Percentiles rank a stretch among this genome's conserved stretches.
These are phyloP conservation scores for Apiospora rasikravindrae DNA, from an alignment of 2,329 filamentous ascomycete genomes.

Conservation along the genomic window DNA sequence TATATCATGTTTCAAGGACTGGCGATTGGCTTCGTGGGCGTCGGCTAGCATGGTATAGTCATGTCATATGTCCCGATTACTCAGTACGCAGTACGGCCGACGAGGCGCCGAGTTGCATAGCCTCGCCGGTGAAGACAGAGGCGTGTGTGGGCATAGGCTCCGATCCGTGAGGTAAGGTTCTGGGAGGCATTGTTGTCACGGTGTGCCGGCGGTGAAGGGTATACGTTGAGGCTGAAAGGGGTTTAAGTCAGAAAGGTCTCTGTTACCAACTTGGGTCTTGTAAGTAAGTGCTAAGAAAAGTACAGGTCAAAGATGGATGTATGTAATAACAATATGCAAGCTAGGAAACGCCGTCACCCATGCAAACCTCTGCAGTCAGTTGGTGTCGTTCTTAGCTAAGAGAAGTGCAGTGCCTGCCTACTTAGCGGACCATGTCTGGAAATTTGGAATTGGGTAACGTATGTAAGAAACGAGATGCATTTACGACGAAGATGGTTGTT, in stretches of 20 bases:
- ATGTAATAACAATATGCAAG: background rate
- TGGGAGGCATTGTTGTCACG: conserved; percentile 1
- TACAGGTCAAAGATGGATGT: background rate
- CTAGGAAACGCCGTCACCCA: conserved; percentile 7
- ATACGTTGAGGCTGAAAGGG: conserved; percentile 5
- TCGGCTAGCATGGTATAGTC: background rate
- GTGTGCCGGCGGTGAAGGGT: conserved; percentile 12
- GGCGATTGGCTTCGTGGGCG: background rate
- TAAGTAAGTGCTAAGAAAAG: background rate
- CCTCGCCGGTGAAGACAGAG: conserved; percentile 9
- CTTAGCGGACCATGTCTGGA: background rate
- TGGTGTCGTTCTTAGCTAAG: conserved; percentile 8
- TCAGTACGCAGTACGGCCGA: conserved; percentile 12
- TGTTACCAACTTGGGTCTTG: background rate
- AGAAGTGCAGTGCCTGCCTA: background rate
- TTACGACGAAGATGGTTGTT: background rate
- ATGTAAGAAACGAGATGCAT: background rate
- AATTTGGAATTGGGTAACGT: background rate
- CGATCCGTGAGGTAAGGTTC: background rate
- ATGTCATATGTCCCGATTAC: conserved; percentile 9
- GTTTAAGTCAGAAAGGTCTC: background rate
- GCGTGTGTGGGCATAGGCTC: conserved; percentile 4
- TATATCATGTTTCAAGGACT: background rate
- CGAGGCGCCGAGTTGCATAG: conserved; percentile 1
- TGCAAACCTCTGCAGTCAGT: conserved; percentile 5